Base-by-base conservation (phyloP, 805 yeast species). In the Ogataea trehaloabstinens region DNA sequence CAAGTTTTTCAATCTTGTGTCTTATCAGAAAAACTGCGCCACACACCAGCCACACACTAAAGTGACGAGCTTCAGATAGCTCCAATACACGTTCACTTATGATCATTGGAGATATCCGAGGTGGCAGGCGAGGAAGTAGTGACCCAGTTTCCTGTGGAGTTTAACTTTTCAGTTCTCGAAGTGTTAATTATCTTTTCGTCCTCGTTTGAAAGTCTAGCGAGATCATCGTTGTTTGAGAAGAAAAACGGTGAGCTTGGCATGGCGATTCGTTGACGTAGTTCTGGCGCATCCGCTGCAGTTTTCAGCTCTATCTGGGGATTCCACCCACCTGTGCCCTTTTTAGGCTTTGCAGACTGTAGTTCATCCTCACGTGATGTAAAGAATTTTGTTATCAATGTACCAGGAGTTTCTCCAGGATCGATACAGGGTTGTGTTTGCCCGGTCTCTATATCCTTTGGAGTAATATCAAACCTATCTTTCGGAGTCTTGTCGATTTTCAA, bases 201-300 rank as follows among this genome's bases (percentile, higher is more conserved):
- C 20, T 41, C 42, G n/a, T 38, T 48, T 10, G 37, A 38, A 10
- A 28, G 15, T 20, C 40, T 42, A 21, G 31, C 15, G 12, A 22
- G n/a, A 2, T 42, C 46, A 20, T 52, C 56, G n/a, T 25, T 35
- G 25, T 40, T 36, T 27, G 46, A 34, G 15, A 45, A 32, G 35
- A 56, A 59, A 34, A 58, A 59, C 6, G 66, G 66, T 4, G 66
- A 61, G 33, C 63, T 58, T 19, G 66, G 66, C 60, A 61, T 56
- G 16, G 45, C 52, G 21, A 50, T 45, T 10, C 46, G 41, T 12
- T 45, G 45, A 27, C 47, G 30, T 11, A 32, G 10, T 15, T 27
- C 30, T 27, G 30, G n/a, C 8, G 10, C 15, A 7, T 7, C 6
- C 17, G 30, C 17, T 16, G 30, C 8, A 8, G 17, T 7, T 15